Evolutionary conservation across 73 alveolate species (phyloP), one percentile per base, ranked within the genome.

Genomic region (Symbiodinium natans): DNA sequence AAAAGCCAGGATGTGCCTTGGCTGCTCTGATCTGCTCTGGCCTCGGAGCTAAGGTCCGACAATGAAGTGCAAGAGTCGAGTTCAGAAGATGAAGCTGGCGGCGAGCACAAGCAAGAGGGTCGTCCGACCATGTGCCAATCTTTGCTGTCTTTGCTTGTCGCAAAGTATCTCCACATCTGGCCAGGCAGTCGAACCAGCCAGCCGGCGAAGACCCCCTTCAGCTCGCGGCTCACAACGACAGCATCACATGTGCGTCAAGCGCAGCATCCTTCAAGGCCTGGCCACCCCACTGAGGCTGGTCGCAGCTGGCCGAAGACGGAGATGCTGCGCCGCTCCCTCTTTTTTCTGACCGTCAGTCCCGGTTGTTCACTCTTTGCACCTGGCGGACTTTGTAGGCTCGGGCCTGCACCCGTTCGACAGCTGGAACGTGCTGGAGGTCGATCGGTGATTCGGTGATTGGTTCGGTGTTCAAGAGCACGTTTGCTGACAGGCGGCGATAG

Each of bases 361-460:
- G 59, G 59, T 46, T 46, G 59, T 46, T 46, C 21, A 6, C 6
- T 46, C 27, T 63, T 63, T 63, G 17, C 80, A 63, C 11, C 59
- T 46, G 21, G 21, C 59, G 13, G 80, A 9, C 33, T 29, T 27
- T 5, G 6, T 0, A 63, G 80, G 80, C 13, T 63, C 36, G 80
- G 80, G 29, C 80, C 80, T 8, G 38, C 4, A n/a, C 80, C 80
- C 9, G 33, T 36, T 19, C 80, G 80, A 4, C 80, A 63, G 80
- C 80, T 63, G 80, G 80, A 63, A 36, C 80, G 80, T 31, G 80
- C 80, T 63, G 80, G 80, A 15, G 80, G 80, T 36, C 13, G 29
- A n/a, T n/a, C n/a, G n/a, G n/a, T n/a, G n/a, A n/a, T n/a, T n/a
- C n/a, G n/a, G n/a, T n/a, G n/a, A n/a, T n/a, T n/a, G n/a, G n/a